Base-by-base conservation (phyloP, 192 early-diverging fungal genomes). In the Backusella morwellensis region DNA sequence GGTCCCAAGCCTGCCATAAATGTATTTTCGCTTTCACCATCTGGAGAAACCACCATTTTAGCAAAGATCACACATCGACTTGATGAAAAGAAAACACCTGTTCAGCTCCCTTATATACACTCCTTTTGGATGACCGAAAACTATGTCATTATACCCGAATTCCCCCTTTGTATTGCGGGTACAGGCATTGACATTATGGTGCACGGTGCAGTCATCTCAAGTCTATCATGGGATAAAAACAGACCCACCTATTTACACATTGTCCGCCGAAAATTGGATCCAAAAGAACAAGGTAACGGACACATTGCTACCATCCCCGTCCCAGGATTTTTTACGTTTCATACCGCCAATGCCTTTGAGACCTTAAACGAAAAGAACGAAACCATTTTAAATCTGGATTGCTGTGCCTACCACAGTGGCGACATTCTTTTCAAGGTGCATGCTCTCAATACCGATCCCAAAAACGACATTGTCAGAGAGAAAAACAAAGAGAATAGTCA, bases 131-230 rank as follows among this genome's bases (percentile, higher is more conserved):
- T 85, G 59, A 90, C 89, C 26, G 81, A 86, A 70, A 82, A 85
- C 15, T 91, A 90, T 82, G 76, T 92, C 40, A 74, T 92, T 14
- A 56, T 90, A n/a, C 80, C 82, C n/a, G 84, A 85, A 73, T 88
- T 80, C 74, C 89, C 87, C 29, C 79, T 87, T 47, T 74, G 80
- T 42, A 78, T 83, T 75, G 21, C 56, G 11, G 56, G 44, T 6
- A 75, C 29, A 17, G 74, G 74, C 2, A 3, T 75, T 4, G 52
- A 35, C 5, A 41, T 75, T 12, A 23, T 75, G 15, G 14, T 75
- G 0, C 41, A 19, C 19, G 74, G 74, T 11, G 11, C 74, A 0
- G 19, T 68, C 14, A 35, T 35, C 15, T 66, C 63, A 35, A 44
- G 66, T 35, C 35, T 75, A 42, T 34, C 66, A 35, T 75, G 74